phyloP scores from a whole-genome alignment of 164 flowering plant species.

The Berberis vulgaris region DNA sequence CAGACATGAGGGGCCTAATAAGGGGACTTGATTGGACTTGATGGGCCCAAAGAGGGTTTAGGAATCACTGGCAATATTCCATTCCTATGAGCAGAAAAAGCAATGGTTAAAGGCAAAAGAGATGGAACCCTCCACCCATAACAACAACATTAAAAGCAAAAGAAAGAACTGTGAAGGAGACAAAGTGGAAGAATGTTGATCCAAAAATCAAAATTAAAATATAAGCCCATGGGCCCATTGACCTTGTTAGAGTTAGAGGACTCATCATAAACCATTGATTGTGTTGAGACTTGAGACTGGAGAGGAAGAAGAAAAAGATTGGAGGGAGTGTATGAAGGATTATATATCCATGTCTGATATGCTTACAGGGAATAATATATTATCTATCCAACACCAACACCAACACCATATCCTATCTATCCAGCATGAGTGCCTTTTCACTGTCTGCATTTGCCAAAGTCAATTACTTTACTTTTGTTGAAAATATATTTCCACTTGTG shows the following conservation, averaged over 20 bases:
- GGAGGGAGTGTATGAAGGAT: slow-evolving; percentile 4
- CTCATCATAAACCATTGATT: slow-evolving; percentile 60
- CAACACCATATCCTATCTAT: slow-evolving; percentile 18
- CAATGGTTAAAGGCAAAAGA: slow-evolving; percentile 34
- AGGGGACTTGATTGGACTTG: background rate
- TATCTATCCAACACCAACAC: slow-evolving; percentile 8
- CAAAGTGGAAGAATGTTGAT: slow-evolving; percentile 41
- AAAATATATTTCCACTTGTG: slow-evolving; percentile 3
- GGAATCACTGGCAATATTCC: slow-evolving; percentile 29
- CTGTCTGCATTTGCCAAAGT: slow-evolving; percentile 14
- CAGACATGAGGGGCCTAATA: slow-evolving; percentile 33
- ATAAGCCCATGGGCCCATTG: slow-evolving; percentile 21
- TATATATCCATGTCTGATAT: slow-evolving; percentile 16
- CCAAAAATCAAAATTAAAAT: slow-evolving; percentile 16
- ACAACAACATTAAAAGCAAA: slow-evolving; percentile 6
- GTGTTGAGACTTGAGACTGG: slow-evolving; percentile 9
- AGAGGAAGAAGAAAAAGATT: background rate
- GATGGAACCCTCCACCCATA: slow-evolving; percentile 48
- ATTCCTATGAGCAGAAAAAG: slow-evolving; percentile 34
- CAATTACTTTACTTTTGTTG: slow-evolving; percentile 14
- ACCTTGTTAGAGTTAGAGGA: slow-evolving; percentile 25
- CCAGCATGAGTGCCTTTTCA: slow-evolving; percentile 24
- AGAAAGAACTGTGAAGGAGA: slow-evolving; percentile 9
- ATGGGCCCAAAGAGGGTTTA: slow-evolving; percentile 31
- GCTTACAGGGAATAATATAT: slow-evolving; percentile 3